These are phyloP conservation scores for Allium cepa DNA, from an alignment of 106 monocot genomes.

Conservation along the genomic window DNA sequence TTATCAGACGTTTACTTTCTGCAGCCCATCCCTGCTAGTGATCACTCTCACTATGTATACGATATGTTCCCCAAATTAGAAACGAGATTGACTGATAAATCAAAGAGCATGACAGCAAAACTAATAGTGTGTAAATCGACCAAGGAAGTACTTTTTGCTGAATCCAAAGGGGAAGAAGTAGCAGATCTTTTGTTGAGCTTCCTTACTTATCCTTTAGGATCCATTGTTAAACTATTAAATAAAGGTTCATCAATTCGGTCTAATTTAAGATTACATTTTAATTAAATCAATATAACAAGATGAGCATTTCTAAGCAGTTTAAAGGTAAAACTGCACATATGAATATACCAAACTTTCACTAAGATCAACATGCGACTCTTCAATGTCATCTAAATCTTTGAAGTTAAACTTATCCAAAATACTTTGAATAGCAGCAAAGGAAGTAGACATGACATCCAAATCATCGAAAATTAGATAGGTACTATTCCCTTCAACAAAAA, in stretches of 20 bases:
- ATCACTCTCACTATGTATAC: not conserved
- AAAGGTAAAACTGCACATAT: no score
- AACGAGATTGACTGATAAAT: not conserved
- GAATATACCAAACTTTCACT: no score
- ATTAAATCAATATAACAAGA: no score
- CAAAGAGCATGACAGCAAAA: not conserved
- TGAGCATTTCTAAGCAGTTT: no score
- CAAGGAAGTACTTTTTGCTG: not conserved
- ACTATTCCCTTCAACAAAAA: no score
- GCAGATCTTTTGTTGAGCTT: not conserved
- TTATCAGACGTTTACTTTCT: not conserved
- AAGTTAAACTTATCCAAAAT: no score
- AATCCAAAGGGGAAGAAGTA: not conserved
- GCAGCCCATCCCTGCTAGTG: not conserved
- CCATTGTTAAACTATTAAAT: not conserved
- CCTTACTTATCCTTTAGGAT: not conserved
- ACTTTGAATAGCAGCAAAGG: no score
- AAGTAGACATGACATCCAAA: no score
- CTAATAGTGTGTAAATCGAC: not conserved
- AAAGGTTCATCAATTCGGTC: not conserved
- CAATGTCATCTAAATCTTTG: no score
- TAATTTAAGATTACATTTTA: no score
- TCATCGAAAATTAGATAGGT: no score
- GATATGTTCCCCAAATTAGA: not conserved
- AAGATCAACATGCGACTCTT: no score